A percentile compares a stretch with the other conserved stretches of the same genome.
These are phyloP conservation scores for Colletotrichum simmondsii DNA, from an alignment of 2,329 filamentous ascomycete species.

Conservation along the genomic window DNA sequence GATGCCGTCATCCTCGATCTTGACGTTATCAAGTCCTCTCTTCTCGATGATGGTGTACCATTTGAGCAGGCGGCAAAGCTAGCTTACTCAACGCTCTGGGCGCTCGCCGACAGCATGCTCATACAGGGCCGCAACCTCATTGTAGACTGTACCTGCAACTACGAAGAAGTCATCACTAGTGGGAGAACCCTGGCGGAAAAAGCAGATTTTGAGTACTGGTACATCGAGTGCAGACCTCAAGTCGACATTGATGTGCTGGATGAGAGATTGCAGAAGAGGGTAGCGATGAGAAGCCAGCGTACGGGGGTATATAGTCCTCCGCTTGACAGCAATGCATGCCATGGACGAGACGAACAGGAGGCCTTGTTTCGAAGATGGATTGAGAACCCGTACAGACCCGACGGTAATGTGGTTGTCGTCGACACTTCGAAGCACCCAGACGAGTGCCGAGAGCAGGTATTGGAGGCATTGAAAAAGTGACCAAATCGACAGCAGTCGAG, in stretches of 20 bases:
- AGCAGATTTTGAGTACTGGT: slow-evolving; percentile 38
- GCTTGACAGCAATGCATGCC: slow-evolving; percentile 22
- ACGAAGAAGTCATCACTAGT: slow-evolving; percentile 41
- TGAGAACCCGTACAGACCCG: slow-evolving; percentile 43
- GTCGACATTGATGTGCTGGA: slow-evolving; percentile 45
- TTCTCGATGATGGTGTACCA: slow-evolving; percentile 41
- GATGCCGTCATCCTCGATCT: slow-evolving; percentile 48
- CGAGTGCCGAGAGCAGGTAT: background rate
- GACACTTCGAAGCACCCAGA: slow-evolving; percentile 18
- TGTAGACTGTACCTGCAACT: slow-evolving; percentile 52
- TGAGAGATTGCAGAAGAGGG: slow-evolving; percentile 38
- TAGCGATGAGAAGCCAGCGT: slow-evolving; percentile 44
- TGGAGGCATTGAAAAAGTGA: background rate
- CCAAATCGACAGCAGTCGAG: no score
- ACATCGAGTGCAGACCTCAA: slow-evolving; percentile 43
- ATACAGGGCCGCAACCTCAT: slow-evolving; percentile 47
- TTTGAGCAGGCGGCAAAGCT: slow-evolving; percentile 45
- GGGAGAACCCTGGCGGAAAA: slow-evolving; percentile 42
- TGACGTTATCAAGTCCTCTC: slow-evolving; percentile 46
- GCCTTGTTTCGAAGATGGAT: slow-evolving; percentile 43
- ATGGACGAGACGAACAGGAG: slow-evolving; percentile 26
- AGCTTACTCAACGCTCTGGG: slow-evolving; percentile 49
- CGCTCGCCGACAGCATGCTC: slow-evolving; percentile 45
- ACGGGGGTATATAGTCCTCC: slow-evolving; percentile 41
- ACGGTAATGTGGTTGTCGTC: slow-evolving; percentile 38